Evolutionary conservation across 2,329 filamentous ascomycete species (phyloP).

Genomic region (Mollisia scopiformis): DNA sequence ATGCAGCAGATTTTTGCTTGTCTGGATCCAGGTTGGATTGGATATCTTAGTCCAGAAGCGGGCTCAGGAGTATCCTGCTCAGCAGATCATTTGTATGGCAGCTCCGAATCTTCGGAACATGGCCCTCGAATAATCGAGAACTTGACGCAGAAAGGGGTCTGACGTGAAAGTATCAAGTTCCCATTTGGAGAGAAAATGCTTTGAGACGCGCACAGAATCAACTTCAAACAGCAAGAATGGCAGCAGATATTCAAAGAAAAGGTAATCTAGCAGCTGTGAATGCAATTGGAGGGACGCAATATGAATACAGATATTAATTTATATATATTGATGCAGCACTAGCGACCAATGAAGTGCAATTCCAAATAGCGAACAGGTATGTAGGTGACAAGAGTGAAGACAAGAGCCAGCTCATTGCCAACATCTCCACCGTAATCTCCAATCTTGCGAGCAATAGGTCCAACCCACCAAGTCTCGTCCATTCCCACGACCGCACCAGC

Average conservation of each 20-base stretch:
- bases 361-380: conserved; percentile 52
- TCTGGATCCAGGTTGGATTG: conserved; percentile 7
- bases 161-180: conserved; percentile 2
- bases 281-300: background rate
- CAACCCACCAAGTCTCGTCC: conserved; percentile 59
- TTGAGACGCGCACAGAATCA: background rate
- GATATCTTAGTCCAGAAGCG: conserved; percentile 8
- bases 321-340: background rate
- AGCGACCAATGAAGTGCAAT: conserved; percentile 48
- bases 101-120: too few relatives aligned
- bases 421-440: conserved; percentile 49
- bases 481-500: conserved; percentile 59
- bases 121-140: too few relatives aligned
- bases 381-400: conserved; percentile 50
- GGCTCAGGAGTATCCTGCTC: conserved; percentile 8
- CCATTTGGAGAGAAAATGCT: conserved; percentile 3
- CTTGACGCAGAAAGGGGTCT: too few relatives aligned
- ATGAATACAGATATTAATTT: background rate
- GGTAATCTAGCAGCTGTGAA: background rate
- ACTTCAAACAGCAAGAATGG: background rate
- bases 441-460: conserved; percentile 47
- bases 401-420: conserved; percentile 55
- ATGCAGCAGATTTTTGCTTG: conserved; percentile 6
- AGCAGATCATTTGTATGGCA: conserved; percentile 12
- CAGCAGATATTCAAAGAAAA: background rate